Evolutionary conservation across 345 rosid species (phyloP), one percentile per base, ranked within the genome.

Genomic region (Turnera subulata): DNA sequence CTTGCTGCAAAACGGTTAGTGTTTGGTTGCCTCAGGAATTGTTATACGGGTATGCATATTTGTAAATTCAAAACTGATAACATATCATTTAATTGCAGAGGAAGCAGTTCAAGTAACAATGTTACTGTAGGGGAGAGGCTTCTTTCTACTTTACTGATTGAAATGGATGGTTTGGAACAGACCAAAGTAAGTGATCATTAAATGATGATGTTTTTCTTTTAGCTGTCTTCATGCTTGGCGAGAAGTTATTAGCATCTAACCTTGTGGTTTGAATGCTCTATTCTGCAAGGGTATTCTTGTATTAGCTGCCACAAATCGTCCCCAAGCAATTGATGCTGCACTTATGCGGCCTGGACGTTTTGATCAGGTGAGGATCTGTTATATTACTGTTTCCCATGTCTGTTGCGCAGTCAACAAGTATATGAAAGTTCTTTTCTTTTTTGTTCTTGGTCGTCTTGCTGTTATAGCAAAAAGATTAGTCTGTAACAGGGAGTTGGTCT

Each of bases 131-230:
- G 96, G 59, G 99, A 87, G 82, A 89, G 97, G 71, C 97, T 93
- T 74, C 56, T 93, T 8, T 89, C 96, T 47, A 89, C 96, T 42
- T 70, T 93, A 59, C 79, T 93, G 56, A 93, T 96, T 17, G 99
- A 93, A 82, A 89, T 89, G 97, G 99, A 93, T 65, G 99, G 99
- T 65, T 68, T 93, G 53, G 94, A 93, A 73, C 80, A 86, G 69
- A 83, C 96, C 60, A 87, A 85, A 66, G 95, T 86, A 63, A 70
- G 80, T 53, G 24, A 44, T n/a, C 13, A 18, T 50, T 6, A 24
- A 44, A 42, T 24, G 23, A 44, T 19, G 62, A 16, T 33, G 25
- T 37, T 54, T 48, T 47, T 26, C 6, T 9, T 51, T 38, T 22
- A 33, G 40, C 39, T 26, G 35, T 29, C 5, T 29, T 29, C 35